Conservation (phyloP, 1,139 yeast species). For the Wickerhamiella infanticola region DNA sequence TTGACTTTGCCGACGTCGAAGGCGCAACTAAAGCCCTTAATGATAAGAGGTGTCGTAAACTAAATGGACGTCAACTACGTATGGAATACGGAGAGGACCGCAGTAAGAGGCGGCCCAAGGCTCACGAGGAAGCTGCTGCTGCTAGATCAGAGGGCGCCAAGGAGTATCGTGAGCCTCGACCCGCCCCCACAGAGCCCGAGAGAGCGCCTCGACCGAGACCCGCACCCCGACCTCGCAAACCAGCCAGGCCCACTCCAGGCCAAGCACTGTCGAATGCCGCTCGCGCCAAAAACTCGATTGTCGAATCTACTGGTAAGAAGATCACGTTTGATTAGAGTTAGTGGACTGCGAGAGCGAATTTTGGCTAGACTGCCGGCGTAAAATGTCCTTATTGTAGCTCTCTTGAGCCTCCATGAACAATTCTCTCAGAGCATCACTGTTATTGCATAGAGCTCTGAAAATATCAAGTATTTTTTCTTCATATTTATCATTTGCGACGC, state of each 20-base stretch:
- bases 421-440: constrained; percentile 31
- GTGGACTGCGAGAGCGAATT: neutral
- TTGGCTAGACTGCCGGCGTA: neutral
- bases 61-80: constrained; percentile 63
- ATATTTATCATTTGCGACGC: constrained; percentile 1
- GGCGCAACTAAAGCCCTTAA: constrained; percentile 75
- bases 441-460: constrained; percentile 48
- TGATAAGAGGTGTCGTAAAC: constrained; percentile 49
- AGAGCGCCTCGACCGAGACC: neutral
- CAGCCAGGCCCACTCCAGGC: constrained; percentile 54
- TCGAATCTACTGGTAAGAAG: constrained; percentile 82
- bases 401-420: constrained; percentile 27
- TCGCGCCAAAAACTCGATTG: constrained; percentile 82
- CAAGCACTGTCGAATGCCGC: constrained; percentile 79
- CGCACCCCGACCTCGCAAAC: constrained; percentile 17
- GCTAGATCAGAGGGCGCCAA: neutral
- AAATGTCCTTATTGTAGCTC: neutral
- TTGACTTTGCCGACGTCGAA: constrained; percentile 66
- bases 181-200: constrained; percentile 2
- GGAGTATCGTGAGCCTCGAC: neutral
- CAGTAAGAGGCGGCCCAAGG: constrained; percentile 41
- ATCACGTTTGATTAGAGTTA: constrained; percentile 36
- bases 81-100: constrained; percentile 94
- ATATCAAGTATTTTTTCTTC: constrained; percentile 51
- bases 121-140: neutral